phyloP scores from a whole-genome alignment of 306 rosid species.

The Ochetophila trinervis region DNA sequence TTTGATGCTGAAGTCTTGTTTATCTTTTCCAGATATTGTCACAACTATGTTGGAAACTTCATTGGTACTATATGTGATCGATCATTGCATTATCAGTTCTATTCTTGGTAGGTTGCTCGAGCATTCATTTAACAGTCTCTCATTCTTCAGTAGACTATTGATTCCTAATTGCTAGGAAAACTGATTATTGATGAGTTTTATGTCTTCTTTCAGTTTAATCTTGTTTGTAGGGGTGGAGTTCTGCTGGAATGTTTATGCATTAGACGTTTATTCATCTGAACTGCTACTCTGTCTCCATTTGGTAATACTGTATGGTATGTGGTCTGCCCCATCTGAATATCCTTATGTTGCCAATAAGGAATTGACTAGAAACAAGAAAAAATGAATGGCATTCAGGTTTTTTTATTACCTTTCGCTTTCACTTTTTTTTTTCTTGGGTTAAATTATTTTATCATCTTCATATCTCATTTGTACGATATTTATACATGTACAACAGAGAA shows the following conservation, averaged over 20 bases:
- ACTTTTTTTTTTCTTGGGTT: neutral
- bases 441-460: too few species aligned
- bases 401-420: too few species aligned
- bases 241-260: constrained; percentile 92
- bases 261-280: constrained; percentile 53
- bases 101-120: constrained; percentile 60
- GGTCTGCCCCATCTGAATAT: constrained; percentile 65
- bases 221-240: constrained; percentile 77
- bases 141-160: constrained; percentile 2
- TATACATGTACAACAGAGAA: neutral
- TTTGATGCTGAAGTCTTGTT: constrained; percentile 20
- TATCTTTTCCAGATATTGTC: constrained; percentile 61
- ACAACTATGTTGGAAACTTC: constrained; percentile 94
- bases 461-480: neutral
- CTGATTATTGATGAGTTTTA: constrained; percentile 20
- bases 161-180: too few species aligned
- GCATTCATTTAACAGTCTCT: neutral
- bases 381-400: constrained; percentile 19
- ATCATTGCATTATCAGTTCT: constrained; percentile 92
- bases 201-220: constrained; percentile 46
- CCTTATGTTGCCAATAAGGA: constrained; percentile 48
- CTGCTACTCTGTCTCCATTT: constrained; percentile 66
- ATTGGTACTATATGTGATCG: constrained; percentile 87
- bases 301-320: constrained; percentile 68
- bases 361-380: constrained; percentile 35